Evolutionary conservation across 1,139 yeast genomes (phyloP).

Genomic region (Maudiozyma humilis): DNA sequence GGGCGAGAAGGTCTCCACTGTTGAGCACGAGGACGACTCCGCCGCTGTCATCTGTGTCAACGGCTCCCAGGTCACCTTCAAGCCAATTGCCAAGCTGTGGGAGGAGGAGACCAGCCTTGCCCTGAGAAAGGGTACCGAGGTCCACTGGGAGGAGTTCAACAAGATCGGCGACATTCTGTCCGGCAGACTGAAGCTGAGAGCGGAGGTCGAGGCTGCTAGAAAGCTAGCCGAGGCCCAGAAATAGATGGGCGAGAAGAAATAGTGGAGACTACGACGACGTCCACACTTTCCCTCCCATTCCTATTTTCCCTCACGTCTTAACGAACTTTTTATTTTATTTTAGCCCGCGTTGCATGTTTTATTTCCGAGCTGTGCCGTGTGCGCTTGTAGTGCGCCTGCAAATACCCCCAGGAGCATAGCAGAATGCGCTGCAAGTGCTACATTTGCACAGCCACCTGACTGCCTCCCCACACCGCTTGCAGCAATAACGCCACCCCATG

Average conservation of each 20-base stretch:
- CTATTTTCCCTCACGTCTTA: background rate
- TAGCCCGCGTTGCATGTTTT: too few relatives aligned
- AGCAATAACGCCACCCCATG: too few relatives aligned
- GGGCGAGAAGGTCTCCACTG: constrained; percentile 36
- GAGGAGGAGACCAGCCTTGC: constrained; percentile 49
- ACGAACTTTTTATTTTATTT: background rate
- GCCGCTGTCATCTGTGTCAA: constrained; percentile 65
- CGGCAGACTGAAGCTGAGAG: constrained; percentile 50
- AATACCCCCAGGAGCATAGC: too few relatives aligned
- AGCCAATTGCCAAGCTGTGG: constrained; percentile 48
- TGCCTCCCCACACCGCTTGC: too few relatives aligned
- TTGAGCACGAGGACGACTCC: constrained; percentile 35
- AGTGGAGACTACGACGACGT: too few relatives aligned
- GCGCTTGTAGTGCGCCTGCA: too few relatives aligned
- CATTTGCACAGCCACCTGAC: too few relatives aligned
- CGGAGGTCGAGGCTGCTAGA: constrained; percentile 27
- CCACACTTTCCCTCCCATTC: background rate
- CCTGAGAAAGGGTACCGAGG: constrained; percentile 55
- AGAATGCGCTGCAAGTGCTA: too few relatives aligned
- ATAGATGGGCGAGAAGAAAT: too few relatives aligned
- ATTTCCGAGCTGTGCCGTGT: too few relatives aligned
- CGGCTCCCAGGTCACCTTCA: constrained; percentile 54
- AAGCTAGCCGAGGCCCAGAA: constrained; percentile 3
- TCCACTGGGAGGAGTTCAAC: constrained; percentile 61
- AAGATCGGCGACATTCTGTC: constrained; percentile 60